phyloP scores from a whole-genome alignment of 1,284 basidiomycete genomes.

The Marasmius tenuissimus region DNA sequence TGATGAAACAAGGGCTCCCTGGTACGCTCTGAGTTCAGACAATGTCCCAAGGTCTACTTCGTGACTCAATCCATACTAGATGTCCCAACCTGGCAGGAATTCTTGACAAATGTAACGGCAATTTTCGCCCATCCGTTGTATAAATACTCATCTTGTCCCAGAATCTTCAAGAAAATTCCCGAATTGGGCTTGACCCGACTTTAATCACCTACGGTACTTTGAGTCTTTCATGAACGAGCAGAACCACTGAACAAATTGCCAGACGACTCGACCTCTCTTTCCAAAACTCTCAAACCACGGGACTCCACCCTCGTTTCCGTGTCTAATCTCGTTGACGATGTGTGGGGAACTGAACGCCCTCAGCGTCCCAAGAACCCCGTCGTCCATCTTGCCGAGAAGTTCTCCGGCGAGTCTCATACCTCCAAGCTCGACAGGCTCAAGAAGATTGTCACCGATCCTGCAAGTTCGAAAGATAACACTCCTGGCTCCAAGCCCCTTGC shows the following conservation, averaged over 20 bases:
- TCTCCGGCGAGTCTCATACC: slow-evolving; percentile 64
- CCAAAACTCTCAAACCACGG: slow-evolving; percentile 48
- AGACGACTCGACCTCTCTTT: slow-evolving; percentile 64
- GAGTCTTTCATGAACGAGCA: slow-evolving; percentile 8
- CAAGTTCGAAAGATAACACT: slow-evolving; percentile 38
- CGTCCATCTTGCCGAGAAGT: slow-evolving; percentile 71
- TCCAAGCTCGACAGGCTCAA: slow-evolving; percentile 73
- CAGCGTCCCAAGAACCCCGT: slow-evolving; percentile 69
- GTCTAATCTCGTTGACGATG: slow-evolving; percentile 77
- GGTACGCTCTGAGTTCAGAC: slow-evolving; percentile 37
- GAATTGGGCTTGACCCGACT: slow-evolving; percentile 82
- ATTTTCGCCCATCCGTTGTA: neutral
- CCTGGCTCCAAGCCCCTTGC: slow-evolving; percentile 54
- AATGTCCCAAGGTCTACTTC: slow-evolving; percentile 3
- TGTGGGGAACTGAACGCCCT: slow-evolving; percentile 79
- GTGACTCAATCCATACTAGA: slow-evolving; percentile 37
- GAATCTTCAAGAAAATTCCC: slow-evolving; percentile 61
- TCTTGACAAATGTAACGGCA: slow-evolving; percentile 65
- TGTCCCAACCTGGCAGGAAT: slow-evolving; percentile 90
- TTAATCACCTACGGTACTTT: slow-evolving; percentile 65
- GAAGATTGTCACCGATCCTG: slow-evolving; percentile 25
- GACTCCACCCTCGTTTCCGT: slow-evolving; percentile 67
- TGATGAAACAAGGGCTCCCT: slow-evolving; percentile 89
- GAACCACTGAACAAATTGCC: slow-evolving; percentile 1
- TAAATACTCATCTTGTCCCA: slow-evolving; percentile 26